These are phyloP conservation scores for Suhomyces yuchorum DNA, from an alignment of 1,139 yeast species.

Conservation along the genomic window DNA sequence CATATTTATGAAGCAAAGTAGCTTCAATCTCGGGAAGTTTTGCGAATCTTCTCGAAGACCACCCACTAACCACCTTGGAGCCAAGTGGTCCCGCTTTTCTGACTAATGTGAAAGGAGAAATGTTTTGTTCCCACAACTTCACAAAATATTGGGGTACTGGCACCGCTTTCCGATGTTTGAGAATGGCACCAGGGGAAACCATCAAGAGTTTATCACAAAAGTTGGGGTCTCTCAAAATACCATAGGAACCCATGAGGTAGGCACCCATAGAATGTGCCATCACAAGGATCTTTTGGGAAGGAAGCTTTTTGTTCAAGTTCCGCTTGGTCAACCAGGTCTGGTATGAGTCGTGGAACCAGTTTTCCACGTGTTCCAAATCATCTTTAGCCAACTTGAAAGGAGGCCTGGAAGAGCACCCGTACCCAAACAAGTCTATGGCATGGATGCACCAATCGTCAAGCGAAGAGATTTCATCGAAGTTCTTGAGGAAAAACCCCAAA, in stretches of 20 bases:
- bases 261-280: slow-evolving; percentile 71
- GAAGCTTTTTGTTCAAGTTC: slow-evolving; percentile 24
- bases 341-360: slow-evolving; percentile 56
- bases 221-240: slow-evolving; percentile 42
- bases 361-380: slow-evolving; percentile 43
- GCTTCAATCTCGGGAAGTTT: slow-evolving; percentile 35
- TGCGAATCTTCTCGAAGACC: slow-evolving; percentile 70
- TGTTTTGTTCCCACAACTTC: slow-evolving; percentile 66
- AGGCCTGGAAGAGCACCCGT: slow-evolving; percentile 73
- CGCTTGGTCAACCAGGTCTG: slow-evolving; percentile 46
- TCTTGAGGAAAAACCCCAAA: slow-evolving; percentile 67
- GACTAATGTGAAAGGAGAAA: slow-evolving; percentile 70
- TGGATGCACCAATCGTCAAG: slow-evolving; percentile 61
- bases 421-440: slow-evolving; percentile 73
- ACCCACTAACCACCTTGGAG: slow-evolving; percentile 72
- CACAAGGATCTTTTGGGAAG: slow-evolving; percentile 35
- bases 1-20: slow-evolving; percentile 63
- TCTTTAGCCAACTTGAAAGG: slow-evolving; percentile 39
- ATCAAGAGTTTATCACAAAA: slow-evolving; percentile 51
- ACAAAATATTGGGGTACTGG: slow-evolving; percentile 64
- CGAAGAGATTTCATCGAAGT: slow-evolving; percentile 49
- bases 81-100: slow-evolving; percentile 68
- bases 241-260: slow-evolving; percentile 52
- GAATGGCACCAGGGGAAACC: slow-evolving; percentile 69
- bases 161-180: slow-evolving; percentile 43